Conservation (phyloP, 208 protist species). For the Trypanosoma cruzi region DNA sequence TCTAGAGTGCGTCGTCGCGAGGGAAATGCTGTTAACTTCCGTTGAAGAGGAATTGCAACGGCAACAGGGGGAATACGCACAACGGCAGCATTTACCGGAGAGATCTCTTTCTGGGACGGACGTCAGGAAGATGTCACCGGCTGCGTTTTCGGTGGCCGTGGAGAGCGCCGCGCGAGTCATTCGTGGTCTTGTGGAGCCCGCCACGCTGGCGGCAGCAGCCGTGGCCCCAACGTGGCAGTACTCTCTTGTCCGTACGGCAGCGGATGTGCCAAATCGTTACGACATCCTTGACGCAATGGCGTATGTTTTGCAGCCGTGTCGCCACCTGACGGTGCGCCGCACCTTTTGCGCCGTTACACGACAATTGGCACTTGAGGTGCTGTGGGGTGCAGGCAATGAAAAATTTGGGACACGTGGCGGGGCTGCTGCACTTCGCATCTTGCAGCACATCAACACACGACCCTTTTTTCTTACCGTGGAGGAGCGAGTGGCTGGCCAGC, state of each 20-base stretch:
- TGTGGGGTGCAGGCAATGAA: slow-evolving; percentile 11
- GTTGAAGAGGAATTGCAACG: neutral
- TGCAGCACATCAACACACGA: slow-evolving; percentile 27
- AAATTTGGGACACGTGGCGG: slow-evolving; percentile 20
- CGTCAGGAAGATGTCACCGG: neutral
- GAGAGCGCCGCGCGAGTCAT: slow-evolving; percentile 1
- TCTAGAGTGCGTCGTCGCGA: slow-evolving; percentile 13
- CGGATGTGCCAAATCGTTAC: slow-evolving; percentile 28
- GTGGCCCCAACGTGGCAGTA: slow-evolving; percentile 16
- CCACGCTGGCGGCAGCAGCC: neutral
- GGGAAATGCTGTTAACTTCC: neutral
- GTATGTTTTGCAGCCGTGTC: slow-evolving; percentile 16
- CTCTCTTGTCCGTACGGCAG: slow-evolving; percentile 17
- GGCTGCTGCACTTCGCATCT: slow-evolving; percentile 18
- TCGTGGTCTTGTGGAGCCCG: slow-evolving; percentile 9
- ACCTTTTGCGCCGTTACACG: slow-evolving; percentile 26
- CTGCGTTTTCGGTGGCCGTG: neutral
- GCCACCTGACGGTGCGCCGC: slow-evolving; percentile 8
- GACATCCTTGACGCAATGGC: slow-evolving; percentile 30
- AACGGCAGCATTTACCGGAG: neutral
- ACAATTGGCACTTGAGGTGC: slow-evolving; percentile 18
- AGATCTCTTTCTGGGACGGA: neutral
- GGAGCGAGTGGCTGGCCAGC: slow-evolving; percentile 13
- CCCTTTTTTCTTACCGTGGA: slow-evolving; percentile 5
- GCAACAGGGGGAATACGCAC: neutral